phyloP scores from a whole-genome alignment of 306 rosid species.

The Hylodesmum podocarpum region DNA sequence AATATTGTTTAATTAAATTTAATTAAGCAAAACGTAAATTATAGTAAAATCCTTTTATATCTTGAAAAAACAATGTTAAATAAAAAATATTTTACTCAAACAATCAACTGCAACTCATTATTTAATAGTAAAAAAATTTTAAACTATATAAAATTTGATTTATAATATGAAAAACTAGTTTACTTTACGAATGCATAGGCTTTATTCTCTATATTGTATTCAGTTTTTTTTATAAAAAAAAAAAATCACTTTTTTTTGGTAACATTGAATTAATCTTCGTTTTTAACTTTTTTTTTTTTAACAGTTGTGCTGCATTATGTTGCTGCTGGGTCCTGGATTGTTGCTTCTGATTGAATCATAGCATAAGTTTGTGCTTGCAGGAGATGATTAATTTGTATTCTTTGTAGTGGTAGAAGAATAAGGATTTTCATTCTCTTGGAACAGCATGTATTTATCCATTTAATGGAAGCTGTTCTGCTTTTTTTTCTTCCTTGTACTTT shows the following conservation, averaged over 20 bases:
- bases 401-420: slow-evolving; percentile 6
- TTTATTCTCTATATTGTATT: too few relatives aligned
- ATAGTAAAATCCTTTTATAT: too few relatives aligned
- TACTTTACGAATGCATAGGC: too few relatives aligned
- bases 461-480: not conserved
- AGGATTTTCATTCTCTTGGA: not conserved
- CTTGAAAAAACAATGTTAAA: too few relatives aligned
- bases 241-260: not conserved
- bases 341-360: slow-evolving; percentile 30
- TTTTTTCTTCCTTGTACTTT: not conserved
- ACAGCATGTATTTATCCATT: not conserved
- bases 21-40: too few relatives aligned
- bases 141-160: too few relatives aligned
- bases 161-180: too few relatives aligned
- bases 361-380: not conserved
- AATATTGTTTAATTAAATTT: too few relatives aligned
- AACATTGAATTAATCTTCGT: not conserved
- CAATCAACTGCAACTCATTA: too few relatives aligned
- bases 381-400: not conserved
- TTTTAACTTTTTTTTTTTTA: not conserved
- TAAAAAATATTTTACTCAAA: too few relatives aligned
- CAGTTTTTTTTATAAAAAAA: too few relatives aligned
- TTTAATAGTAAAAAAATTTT: too few relatives aligned
- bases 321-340: slow-evolving; percentile 47
- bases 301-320: slow-evolving; percentile 49